These are phyloP conservation scores for Trichosporon coremiiforme DNA, from an alignment of 1,284 basidiomycete genomes.

Conservation along the genomic window DNA sequence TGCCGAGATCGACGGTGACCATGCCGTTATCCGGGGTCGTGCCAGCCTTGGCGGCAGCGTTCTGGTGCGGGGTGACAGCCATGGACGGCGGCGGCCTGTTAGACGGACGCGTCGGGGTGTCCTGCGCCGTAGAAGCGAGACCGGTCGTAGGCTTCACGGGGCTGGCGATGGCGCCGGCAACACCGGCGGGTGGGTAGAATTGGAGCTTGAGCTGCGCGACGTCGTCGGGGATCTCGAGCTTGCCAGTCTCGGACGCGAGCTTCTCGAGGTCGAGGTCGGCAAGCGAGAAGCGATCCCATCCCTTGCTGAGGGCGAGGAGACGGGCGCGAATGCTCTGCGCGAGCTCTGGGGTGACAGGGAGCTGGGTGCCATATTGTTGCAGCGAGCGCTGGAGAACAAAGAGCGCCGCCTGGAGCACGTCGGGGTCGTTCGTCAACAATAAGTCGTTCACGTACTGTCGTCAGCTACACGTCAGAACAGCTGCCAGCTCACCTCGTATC, in stretches of 20 bases:
- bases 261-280: constrained; percentile 56
- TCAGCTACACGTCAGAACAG: neutral
- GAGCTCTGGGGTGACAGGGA: constrained; percentile 67
- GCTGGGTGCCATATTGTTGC: constrained; percentile 86
- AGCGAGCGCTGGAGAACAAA: constrained; percentile 87
- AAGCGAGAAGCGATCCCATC: constrained; percentile 42
- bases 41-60: constrained; percentile 13
- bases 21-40: constrained; percentile 26
- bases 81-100: constrained; percentile 20
- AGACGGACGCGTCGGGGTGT: constrained; percentile 38
- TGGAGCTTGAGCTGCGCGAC: constrained; percentile 54
- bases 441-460: constrained; percentile 65
- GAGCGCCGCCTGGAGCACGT: constrained; percentile 80
- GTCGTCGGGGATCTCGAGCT: constrained; percentile 25
- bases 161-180: constrained; percentile 19
- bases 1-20: constrained; percentile 47
- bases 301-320: constrained; percentile 50
- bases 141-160: constrained; percentile 18
- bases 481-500: constrained; percentile 81
- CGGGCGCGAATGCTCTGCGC: constrained; percentile 47
- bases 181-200: constrained; percentile 51
- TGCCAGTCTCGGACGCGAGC: constrained; percentile 41
- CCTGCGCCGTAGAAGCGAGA: constrained; percentile 11
- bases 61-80: constrained; percentile 22
- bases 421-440: constrained; percentile 83